These are phyloP conservation scores for Epichloe gansuensis DNA, from an alignment of 2,329 filamentous ascomycete species.

Conservation along the genomic window DNA sequence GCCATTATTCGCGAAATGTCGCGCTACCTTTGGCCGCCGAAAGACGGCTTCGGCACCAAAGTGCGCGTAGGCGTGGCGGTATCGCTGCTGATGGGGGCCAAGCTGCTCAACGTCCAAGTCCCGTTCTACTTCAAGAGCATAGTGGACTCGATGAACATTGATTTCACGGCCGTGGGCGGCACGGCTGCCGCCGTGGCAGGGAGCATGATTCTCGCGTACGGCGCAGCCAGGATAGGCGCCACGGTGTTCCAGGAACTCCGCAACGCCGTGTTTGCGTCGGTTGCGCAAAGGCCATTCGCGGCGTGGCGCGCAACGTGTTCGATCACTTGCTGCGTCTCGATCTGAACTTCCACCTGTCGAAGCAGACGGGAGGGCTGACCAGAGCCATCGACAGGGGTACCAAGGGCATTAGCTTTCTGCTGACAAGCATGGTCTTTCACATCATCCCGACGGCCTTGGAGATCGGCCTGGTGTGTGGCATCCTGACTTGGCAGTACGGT, in stretches of 20 bases:
- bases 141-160: slow-evolving; percentile 94
- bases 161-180: slow-evolving; percentile 74
- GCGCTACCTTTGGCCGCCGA: slow-evolving; percentile 90
- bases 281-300: slow-evolving; percentile 89
- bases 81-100: slow-evolving; percentile 72
- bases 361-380: slow-evolving; percentile 89
- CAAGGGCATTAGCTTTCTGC: slow-evolving; percentile 93
- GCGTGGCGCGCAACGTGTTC: slow-evolving; percentile 85
- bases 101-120: slow-evolving; percentile 93
- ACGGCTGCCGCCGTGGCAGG: slow-evolving; percentile 83
- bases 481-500: slow-evolving; percentile 92
- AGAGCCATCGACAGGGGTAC: slow-evolving; percentile 92
- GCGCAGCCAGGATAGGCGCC: slow-evolving; percentile 74
- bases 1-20: slow-evolving; percentile 98
- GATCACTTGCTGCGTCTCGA: slow-evolving; percentile 80
- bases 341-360: slow-evolving; percentile 82
- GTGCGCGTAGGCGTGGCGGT: slow-evolving; percentile 78
- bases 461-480: slow-evolving; percentile 90
- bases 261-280: slow-evolving; percentile 93
- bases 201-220: slow-evolving; percentile 88
- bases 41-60: slow-evolving; percentile 58
- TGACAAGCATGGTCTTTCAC: slow-evolving; percentile 98
- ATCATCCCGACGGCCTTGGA: slow-evolving; percentile 87
- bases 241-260: slow-evolving; percentile 86
- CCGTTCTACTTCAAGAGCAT: slow-evolving; percentile 99